Conservation (phyloP, 345 rosid species). For the Acer negundo region DNA sequence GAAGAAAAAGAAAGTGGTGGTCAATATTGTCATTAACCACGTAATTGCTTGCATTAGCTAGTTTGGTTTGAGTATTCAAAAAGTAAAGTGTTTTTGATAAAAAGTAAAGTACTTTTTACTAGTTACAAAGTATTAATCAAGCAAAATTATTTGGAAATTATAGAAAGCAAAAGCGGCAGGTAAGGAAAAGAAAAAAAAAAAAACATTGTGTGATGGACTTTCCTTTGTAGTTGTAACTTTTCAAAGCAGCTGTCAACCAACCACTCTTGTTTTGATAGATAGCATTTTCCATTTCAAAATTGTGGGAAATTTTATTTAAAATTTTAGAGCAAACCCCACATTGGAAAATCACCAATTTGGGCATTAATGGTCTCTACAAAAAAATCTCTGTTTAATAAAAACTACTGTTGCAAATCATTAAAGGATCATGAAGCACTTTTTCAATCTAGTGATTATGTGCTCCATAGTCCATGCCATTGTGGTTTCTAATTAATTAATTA, state of each 20-base stretch:
- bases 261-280: neutral
- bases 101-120: neutral
- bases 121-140: neutral
- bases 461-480: neutral
- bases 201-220: no score
- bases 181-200: neutral
- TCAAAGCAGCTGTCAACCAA: constrained; percentile 8
- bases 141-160: constrained; percentile 13
- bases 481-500: neutral
- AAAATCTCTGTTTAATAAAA: neutral
- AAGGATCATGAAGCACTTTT: neutral
- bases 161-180: neutral
- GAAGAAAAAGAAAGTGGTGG: neutral
- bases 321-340: constrained; percentile 10
- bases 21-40: no score
- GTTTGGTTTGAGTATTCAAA: neutral
- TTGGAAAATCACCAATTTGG: neutral
- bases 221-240: neutral
- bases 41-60: no score
- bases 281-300: neutral
- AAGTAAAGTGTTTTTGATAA: neutral
- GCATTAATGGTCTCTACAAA: neutral
- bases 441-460: constrained; percentile 11
- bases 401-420: neutral
- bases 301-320: neutral